A percentile compares a stretch with the other conserved stretches of the same genome.
phyloP scores from a whole-genome alignment of 331 rosid genomes.

The Acacia concinna region DNA sequence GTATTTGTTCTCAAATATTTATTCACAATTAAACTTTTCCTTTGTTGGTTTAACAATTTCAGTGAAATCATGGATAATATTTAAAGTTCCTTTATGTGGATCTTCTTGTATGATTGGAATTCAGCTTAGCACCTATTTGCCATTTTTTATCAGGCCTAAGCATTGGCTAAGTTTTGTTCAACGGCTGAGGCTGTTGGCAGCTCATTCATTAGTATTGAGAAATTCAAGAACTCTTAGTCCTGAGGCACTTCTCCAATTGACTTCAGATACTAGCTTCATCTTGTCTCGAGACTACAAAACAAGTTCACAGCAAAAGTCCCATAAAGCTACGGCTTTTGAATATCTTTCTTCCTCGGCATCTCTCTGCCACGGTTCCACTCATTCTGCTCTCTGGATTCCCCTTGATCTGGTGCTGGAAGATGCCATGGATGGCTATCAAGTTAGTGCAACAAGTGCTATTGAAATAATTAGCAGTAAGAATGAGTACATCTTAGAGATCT shows the following conservation, averaged over 20 bases:
- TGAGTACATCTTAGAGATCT: constrained; percentile 21
- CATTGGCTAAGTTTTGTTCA: constrained; percentile 70
- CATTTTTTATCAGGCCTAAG: constrained; percentile 57
- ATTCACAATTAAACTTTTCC: neutral
- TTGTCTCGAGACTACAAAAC: constrained; percentile 57
- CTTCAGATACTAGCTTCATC: constrained; percentile 43
- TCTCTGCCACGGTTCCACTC: constrained; percentile 55
- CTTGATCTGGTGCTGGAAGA: constrained; percentile 91
- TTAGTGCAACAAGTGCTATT: constrained; percentile 64
- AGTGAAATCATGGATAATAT: constrained; percentile 6
- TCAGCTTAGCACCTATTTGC: neutral
- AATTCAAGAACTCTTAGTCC: constrained; percentile 57
- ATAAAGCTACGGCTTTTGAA: constrained; percentile 59
- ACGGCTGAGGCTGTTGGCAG: constrained; percentile 54
- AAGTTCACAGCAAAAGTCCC: constrained; percentile 51
- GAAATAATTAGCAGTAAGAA: constrained; percentile 68
- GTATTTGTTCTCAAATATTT: constrained; percentile 8
- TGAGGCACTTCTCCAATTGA: constrained; percentile 56
- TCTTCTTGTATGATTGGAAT: neutral
- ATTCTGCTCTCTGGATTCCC: constrained; percentile 89
- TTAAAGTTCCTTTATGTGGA: neutral
- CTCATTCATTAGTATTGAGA: constrained; percentile 67
- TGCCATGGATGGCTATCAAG: constrained; percentile 82
- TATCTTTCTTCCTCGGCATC: constrained; percentile 53
- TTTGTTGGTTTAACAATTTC: neutral